Evolutionary conservation across 331 rosid genomes (phyloP).

Genomic region (Rosa hybrid): DNA sequence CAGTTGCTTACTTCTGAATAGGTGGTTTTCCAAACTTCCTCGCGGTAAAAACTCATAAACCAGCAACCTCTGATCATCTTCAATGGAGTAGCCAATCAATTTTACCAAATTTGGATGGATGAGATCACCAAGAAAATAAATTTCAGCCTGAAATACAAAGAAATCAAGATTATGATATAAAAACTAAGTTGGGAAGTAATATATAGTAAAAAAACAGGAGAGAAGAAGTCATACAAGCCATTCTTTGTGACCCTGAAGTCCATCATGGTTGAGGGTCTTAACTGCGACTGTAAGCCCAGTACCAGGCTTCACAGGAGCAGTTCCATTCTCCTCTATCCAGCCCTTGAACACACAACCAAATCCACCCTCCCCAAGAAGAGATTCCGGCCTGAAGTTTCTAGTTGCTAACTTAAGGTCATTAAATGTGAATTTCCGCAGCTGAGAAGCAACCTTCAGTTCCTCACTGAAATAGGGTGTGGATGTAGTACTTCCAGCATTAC

Average conservation of each 20-base stretch:
- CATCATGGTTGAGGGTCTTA: slow-evolving; percentile 89
- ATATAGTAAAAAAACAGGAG: slow-evolving; percentile 18
- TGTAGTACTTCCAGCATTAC: slow-evolving; percentile 64
- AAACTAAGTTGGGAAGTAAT: neutral
- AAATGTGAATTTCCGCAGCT: slow-evolving; percentile 77
- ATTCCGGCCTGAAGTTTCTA: slow-evolving; percentile 85
- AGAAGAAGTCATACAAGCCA: slow-evolving; percentile 75
- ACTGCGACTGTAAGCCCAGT: slow-evolving; percentile 91
- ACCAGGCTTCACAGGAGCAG: slow-evolving; percentile 90
- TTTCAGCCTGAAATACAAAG: slow-evolving; percentile 55
- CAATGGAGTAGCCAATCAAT: slow-evolving; percentile 81
- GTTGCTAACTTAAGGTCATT: slow-evolving; percentile 75
- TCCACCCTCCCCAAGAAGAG: slow-evolving; percentile 92
- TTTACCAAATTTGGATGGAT: slow-evolving; percentile 74
- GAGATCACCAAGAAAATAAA: slow-evolving; percentile 80
- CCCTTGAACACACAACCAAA: slow-evolving; percentile 89
- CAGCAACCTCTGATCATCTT: slow-evolving; percentile 79
- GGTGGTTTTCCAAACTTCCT: slow-evolving; percentile 95
- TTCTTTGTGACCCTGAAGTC: slow-evolving; percentile 98
- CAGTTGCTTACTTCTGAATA: slow-evolving; percentile 69
- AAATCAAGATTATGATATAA: slow-evolving; percentile 22
- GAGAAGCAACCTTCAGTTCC: slow-evolving; percentile 75
- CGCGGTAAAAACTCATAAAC: slow-evolving; percentile 89
- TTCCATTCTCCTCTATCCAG: slow-evolving; percentile 85
- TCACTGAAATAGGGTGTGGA: slow-evolving; percentile 73